phyloP scores from a whole-genome alignment of 495 filamentous ascomycete species.

The Penicillium cataractarum region DNA sequence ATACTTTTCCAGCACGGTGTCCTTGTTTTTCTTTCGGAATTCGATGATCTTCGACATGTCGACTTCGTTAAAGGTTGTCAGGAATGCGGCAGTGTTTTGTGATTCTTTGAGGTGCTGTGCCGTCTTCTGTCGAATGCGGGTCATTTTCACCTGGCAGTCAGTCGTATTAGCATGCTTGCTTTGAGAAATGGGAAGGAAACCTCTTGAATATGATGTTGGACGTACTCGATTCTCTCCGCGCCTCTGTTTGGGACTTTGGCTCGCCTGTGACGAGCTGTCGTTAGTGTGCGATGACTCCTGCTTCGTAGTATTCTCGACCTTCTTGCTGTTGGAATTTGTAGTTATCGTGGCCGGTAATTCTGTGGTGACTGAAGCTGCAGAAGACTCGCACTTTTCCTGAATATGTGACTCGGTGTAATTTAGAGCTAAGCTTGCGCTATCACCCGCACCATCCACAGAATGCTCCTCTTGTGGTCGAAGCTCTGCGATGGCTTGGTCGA shows the following conservation, averaged over 20 bases:
- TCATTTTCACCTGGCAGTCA: slow-evolving; percentile 84
- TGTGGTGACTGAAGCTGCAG: background rate
- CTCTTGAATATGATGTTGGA: background rate
- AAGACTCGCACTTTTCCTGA: background rate
- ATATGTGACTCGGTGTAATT: background rate
- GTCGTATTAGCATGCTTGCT: background rate
- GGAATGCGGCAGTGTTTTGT: slow-evolving; percentile 86
- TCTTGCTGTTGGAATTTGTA: background rate
- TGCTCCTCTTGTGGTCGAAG: slow-evolving; percentile 69
- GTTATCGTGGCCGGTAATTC: background rate
- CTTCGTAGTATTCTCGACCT: background rate
- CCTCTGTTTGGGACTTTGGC: background rate
- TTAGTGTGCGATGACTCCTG: background rate
- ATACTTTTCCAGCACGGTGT: slow-evolving; percentile 79
- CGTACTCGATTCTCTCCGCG: background rate
- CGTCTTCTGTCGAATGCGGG: slow-evolving; percentile 89
- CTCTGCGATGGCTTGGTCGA: slow-evolving; percentile 80
- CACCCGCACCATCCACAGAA: slow-evolving; percentile 26
- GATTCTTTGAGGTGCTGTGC: slow-evolving; percentile 91
- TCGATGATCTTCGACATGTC: slow-evolving; percentile 91
- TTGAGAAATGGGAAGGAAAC: background rate
- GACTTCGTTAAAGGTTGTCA: slow-evolving; percentile 94
- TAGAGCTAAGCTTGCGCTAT: slow-evolving; percentile 24
- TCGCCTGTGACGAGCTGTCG: background rate
- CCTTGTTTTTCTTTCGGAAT: slow-evolving; percentile 86